These are phyloP conservation scores for Naumovozyma dairenensis DNA, from an alignment of 805 yeast species.

Conservation along the genomic window DNA sequence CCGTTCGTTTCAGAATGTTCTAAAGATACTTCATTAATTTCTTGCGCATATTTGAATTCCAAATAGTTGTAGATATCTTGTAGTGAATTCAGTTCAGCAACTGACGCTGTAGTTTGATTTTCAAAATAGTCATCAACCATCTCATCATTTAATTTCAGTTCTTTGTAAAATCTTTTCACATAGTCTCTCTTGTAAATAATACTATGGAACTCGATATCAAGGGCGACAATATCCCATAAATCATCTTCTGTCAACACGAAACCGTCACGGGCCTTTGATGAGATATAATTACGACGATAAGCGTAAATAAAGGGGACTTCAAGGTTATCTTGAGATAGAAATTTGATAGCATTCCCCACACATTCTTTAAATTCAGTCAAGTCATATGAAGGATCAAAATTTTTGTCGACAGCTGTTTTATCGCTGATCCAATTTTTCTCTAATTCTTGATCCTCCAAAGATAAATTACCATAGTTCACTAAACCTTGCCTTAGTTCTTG, in stretches of 20 bases:
- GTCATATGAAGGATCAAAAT: slow-evolving; percentile 30
- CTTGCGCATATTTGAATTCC: slow-evolving; percentile 52
- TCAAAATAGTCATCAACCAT: slow-evolving; percentile 46
- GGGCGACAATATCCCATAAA: slow-evolving; percentile 79
- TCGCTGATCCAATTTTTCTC: slow-evolving; percentile 80
- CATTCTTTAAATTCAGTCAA: slow-evolving; percentile 53
- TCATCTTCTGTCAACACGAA: slow-evolving; percentile 63
- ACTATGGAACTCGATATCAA: slow-evolving; percentile 85
- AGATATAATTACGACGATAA: slow-evolving; percentile 80
- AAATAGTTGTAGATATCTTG: slow-evolving; percentile 84
- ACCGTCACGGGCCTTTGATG: slow-evolving; percentile 35
- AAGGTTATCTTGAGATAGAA: slow-evolving; percentile 61
- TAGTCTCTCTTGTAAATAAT: slow-evolving; percentile 62
- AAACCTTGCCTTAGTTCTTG: slow-evolving; percentile 64
- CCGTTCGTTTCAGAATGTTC: slow-evolving; percentile 21
- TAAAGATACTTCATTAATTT: slow-evolving; percentile 30
- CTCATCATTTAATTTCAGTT: slow-evolving; percentile 49
- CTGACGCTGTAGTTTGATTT: slow-evolving; percentile 40
- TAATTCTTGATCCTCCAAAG: slow-evolving; percentile 53
- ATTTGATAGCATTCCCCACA: slow-evolving; percentile 61
- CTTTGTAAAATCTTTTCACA: slow-evolving; percentile 45
- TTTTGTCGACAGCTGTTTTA: slow-evolving; percentile 49
- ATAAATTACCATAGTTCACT: slow-evolving; percentile 52
- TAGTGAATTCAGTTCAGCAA: slow-evolving; percentile 49
- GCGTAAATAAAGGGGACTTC: slow-evolving; percentile 96